Evolutionary conservation across 2,329 filamentous ascomycete genomes (phyloP).

Genomic region (Bipolaris zeicola): DNA sequence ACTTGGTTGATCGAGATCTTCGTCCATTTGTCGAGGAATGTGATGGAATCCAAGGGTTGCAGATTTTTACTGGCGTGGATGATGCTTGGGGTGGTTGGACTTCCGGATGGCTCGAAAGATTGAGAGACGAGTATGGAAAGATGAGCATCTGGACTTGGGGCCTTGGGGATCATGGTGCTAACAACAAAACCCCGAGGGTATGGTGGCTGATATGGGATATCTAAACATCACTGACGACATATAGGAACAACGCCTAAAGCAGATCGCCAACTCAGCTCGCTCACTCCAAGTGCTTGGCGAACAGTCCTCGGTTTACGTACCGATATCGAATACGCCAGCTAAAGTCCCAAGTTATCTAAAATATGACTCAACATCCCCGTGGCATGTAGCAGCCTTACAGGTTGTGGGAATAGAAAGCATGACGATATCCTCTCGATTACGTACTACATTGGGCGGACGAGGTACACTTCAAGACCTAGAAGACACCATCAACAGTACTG

Average conservation of each 20-base stretch:
- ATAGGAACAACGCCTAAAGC: slow-evolving; percentile 66
- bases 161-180: slow-evolving; percentile 63
- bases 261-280: slow-evolving; percentile 74
- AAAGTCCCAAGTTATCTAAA: slow-evolving; percentile 62
- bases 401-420: slow-evolving; percentile 78
- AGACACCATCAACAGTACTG: slow-evolving; percentile 72
- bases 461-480: slow-evolving; percentile 67
- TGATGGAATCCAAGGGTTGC: slow-evolving; percentile 87
- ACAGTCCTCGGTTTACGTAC: slow-evolving; percentile 78
- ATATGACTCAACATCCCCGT: slow-evolving; percentile 69
- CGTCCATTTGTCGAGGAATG: slow-evolving; percentile 90
- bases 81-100: slow-evolving; percentile 58
- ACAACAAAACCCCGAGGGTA: slow-evolving; percentile 48
- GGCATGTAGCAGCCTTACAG: slow-evolving; percentile 81
- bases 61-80: slow-evolving; percentile 62
- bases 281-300: slow-evolving; percentile 71
- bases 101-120: slow-evolving; percentile 60
- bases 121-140: slow-evolving; percentile 92
- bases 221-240: slow-evolving; percentile 15
- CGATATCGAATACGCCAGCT: slow-evolving; percentile 66
- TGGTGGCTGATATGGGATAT: slow-evolving; percentile 26
- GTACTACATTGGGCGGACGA: slow-evolving; percentile 49
- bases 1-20: slow-evolving; percentile 86
- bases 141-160: slow-evolving; percentile 87
- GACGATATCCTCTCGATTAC: slow-evolving; percentile 75